Conservation (phyloP, 2,329 filamentous ascomycete genomes). For the Cladosporium sp. region DNA sequence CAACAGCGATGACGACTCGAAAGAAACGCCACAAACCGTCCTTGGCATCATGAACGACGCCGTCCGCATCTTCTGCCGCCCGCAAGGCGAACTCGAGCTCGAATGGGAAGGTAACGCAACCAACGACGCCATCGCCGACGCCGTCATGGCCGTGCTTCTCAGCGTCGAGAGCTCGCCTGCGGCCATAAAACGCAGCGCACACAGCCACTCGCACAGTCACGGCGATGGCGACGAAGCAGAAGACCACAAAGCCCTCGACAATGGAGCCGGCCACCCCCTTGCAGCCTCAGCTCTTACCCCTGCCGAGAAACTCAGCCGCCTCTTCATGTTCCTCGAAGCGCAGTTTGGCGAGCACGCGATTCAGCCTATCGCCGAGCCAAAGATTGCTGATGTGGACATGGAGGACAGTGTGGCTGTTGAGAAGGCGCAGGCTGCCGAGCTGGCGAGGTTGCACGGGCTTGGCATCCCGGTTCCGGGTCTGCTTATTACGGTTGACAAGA, state of each 20-base stretch:
- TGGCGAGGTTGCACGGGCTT: constrained; percentile 72
- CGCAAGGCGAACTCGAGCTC: constrained; percentile 70
- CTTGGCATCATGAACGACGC: constrained; percentile 82
- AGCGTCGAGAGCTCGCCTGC: constrained; percentile 92
- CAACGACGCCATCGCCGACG: constrained; percentile 97
- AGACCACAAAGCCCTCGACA: constrained; percentile 32
- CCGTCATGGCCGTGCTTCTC: constrained; percentile 86
- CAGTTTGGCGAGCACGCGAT: constrained; percentile 88
- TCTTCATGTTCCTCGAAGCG: constrained; percentile 94
- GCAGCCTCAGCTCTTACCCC: constrained; percentile 57
- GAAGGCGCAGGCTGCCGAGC: constrained; percentile 60
- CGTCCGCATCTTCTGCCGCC: constrained; percentile 61
- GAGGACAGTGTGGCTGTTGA: constrained; percentile 43
- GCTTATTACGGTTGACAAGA: constrained; percentile 80
- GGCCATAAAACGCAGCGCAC: constrained; percentile 75
- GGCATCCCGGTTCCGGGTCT: constrained; percentile 90
- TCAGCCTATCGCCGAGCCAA: constrained; percentile 66
- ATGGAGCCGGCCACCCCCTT: neutral
- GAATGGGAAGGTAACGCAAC: constrained; percentile 98
- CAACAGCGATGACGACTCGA: constrained; percentile 21
- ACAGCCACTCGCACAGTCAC: constrained; percentile 46
- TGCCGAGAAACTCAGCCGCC: constrained; percentile 72
- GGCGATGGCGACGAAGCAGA: neutral
- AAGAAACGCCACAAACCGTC: constrained; percentile 35
- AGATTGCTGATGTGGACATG: constrained; percentile 36